Evolutionary conservation across 345 rosid species (phyloP), one percentile per base, ranked within the genome.

Genomic region (Brassica rapa): DNA sequence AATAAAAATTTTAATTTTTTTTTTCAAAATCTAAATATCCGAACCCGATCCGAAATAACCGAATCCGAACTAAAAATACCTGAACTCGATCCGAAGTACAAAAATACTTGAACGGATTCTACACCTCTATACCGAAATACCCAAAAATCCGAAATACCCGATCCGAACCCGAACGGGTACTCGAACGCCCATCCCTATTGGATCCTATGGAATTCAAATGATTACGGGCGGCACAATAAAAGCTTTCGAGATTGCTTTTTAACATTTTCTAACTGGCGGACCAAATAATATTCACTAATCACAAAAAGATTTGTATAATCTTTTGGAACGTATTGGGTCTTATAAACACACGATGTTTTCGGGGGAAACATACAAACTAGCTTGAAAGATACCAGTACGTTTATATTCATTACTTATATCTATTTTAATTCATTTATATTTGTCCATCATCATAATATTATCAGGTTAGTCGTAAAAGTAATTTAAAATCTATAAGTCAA

Each of bases 171-270:
- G 19, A 19, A 19, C 19, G 19, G 19, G 19, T 19, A 19, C 19
- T 19, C 19, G 19, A 19, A 19, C 19, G 19, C 19, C 19, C 19
- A 19, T 19, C 19, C 19, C 19, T 19, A 19, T 19, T 19, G 19
- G 82, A 80, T 80, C 71, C 75, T 68, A 63, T 19, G 71, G 66
- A 80, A 62, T 80, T 80, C 70, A 80, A 80, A 80, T 80, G 79
- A 80, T 80, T 68, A 80, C 79, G 71, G 23, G 82, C 82, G 79
- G 79, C 75, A 80, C 15, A 79, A 72, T 66, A 39, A 68, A 74
- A 62, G 71, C 71, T 74, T 49, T 61, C 27, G 57, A 73, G 33
- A 41, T 68, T 68, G 41, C 74, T 74, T 68, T 73, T 62, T 21
- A 19, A 66, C 68, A 56, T 72, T 78, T 29, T 66, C 41, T 71